Evolutionary conservation across 2,329 filamentous ascomycete genomes (phyloP), one percentile per base, ranked within the genome.

Genomic region (Sclerotinia minor): DNA sequence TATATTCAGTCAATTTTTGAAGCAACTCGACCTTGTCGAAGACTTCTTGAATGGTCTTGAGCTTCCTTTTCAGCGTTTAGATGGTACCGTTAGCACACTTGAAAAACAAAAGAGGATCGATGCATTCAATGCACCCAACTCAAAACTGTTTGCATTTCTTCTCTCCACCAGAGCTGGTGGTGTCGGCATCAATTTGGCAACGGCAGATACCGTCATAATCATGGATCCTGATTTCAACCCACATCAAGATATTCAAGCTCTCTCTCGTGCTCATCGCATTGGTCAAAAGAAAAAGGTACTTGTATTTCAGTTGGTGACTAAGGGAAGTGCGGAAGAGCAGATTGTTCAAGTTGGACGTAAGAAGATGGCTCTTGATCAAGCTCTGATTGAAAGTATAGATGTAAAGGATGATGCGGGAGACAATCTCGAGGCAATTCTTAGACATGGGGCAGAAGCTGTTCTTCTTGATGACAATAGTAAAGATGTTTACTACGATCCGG

Each of bases 131-230:
- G 92, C 89, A 0, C 90, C 92, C 0, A 84, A 90, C 65, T 98
- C 94, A 0, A 81, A 86, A 0, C 81, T 96, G 0, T 99, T 98
- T 77, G 93, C 91, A 0, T 98, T 99, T 79, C 80, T 99, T 24
- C 83, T 99, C 0, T 98, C 94, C 0, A 99, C 96, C 4, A 89
- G 95, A 71, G 94, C 96, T 24, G 95, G 95, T 65, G 95, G 96
- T 75, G 94, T 99, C 0, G 96, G 95, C 21, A 99, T 99, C 81
- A 99, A 99, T 76, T 84, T 99, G 67, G 95, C 95, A 0, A 97
- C 94, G 9, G 95, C 95, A 3, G 95, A 99, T 76, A 99, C 95
- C 0, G 96, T 99, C 70, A 97, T 99, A 72, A 97, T 99, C 72
- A 87, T 98, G 72, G 75, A 77, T 70, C 74, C 75, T 4, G 75